Evolutionary conservation across 2,329 filamentous ascomycete genomes (phyloP).

Genomic region (Stagonosporopsis rhizophila): DNA sequence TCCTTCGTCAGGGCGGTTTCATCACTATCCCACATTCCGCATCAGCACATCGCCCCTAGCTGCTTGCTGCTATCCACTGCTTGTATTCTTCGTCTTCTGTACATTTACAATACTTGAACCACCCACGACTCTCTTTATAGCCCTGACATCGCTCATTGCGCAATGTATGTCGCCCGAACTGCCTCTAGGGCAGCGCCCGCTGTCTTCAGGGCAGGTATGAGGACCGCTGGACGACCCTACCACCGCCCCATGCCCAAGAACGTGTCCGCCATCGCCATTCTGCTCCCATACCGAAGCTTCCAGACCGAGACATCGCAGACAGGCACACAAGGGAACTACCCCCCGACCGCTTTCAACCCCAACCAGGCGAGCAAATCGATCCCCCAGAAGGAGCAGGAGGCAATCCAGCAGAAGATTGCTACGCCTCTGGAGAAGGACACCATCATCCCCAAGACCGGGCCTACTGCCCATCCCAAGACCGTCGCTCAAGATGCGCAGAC

Average conservation of each 20-base stretch:
- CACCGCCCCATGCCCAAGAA: conserved; percentile 57
- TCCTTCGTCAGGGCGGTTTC: conserved; percentile 27
- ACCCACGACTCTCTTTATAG: conserved; percentile 18
- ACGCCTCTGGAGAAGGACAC: conserved; percentile 39
- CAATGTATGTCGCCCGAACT: conserved; percentile 56
- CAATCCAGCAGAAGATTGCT: conserved; percentile 31
- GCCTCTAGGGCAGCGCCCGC: conserved; percentile 56
- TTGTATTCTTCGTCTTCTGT: conserved; percentile 11
- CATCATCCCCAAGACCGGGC: conserved; percentile 46
- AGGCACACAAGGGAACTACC: conserved; percentile 61
- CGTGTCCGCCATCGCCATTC: conserved; percentile 64
- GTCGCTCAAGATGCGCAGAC: conserved; percentile 56
- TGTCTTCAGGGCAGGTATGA: conserved; percentile 54
- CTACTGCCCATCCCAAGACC: conserved; percentile 57
- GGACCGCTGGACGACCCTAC: conserved; percentile 49
- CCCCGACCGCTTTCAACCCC: conserved; percentile 90
- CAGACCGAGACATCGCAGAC: conserved; percentile 65
- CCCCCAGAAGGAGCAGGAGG: conserved; percentile 60
- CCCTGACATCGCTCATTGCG: conserved; percentile 31
- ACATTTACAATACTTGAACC: background rate
- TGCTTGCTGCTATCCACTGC: conserved; percentile 14
- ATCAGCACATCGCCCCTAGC: conserved; percentile 10
- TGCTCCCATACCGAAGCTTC: conserved; percentile 61
- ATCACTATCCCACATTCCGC: conserved; percentile 25
- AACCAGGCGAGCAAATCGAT: conserved; percentile 87